A percentile compares a stretch with the other conserved stretches of the same genome.
Conservation (phyloP, 345 rosid species). For the Pelargonium nanum region DNA sequence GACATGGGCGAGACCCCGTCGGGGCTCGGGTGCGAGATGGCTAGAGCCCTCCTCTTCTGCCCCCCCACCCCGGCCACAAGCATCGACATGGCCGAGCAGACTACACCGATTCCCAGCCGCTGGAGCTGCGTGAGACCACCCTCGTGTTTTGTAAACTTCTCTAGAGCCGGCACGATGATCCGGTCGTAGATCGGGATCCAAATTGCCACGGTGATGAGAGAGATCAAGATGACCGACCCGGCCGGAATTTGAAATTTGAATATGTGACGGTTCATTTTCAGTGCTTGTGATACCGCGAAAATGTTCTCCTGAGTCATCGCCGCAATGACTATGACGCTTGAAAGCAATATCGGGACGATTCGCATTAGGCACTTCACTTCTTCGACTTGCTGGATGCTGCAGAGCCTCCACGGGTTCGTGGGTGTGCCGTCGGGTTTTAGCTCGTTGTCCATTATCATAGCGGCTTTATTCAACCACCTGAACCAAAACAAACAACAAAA, state of each 20-base stretch:
- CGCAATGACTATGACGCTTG: conserved; percentile 3
- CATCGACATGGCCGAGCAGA: conserved; percentile 26
- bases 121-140: conserved; percentile 29
- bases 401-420: conserved; percentile 32
- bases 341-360: conserved; percentile 10
- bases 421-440: conserved; percentile 29
- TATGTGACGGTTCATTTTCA: conserved; percentile 9
- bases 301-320: conserved; percentile 11
- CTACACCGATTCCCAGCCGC: conserved; percentile 34
- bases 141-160: conserved; percentile 18
- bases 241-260: conserved; percentile 18
- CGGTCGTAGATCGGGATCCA: conserved; percentile 27
- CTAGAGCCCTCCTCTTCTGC: conserved; percentile 29
- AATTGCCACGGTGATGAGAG: conserved; percentile 13
- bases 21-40: conserved; percentile 29
- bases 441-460: conserved; percentile 23
- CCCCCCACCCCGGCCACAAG: conserved; percentile 40
- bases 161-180: conserved; percentile 14
- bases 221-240: conserved; percentile 12
- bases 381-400: conserved; percentile 43
- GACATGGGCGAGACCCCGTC: conserved; percentile 18
- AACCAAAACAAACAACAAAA: conserved; percentile 5
- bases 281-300: conserved; percentile 17
- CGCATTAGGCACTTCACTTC: conserved; percentile 32
- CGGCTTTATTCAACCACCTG: conserved; percentile 36